A percentile compares a stretch with the other conserved stretches of the same genome.
Conservation (phyloP, 2,329 filamentous ascomycete species). For the Epichloe scottii region DNA sequence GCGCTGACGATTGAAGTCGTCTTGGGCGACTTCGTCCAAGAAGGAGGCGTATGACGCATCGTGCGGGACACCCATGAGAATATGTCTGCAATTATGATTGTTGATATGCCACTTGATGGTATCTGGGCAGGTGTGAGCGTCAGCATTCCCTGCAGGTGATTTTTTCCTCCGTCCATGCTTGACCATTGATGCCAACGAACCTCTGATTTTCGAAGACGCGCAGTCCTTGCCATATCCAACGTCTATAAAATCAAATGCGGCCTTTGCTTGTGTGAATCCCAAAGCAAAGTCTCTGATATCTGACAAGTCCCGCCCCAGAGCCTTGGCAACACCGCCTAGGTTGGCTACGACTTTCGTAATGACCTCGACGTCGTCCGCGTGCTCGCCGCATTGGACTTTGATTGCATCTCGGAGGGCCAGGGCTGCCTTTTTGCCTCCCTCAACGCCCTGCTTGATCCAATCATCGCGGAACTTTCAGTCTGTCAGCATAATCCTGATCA, state of each 20-base stretch:
- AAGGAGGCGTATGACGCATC: slow-evolving; percentile 49
- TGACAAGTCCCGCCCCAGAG: slow-evolving; percentile 35
- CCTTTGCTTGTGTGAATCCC: slow-evolving; percentile 47
- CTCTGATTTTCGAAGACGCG: slow-evolving; percentile 48
- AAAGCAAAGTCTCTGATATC: slow-evolving; percentile 43
- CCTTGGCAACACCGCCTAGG: slow-evolving; percentile 34
- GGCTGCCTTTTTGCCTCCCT: slow-evolving; percentile 42
- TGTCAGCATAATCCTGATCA: slow-evolving; percentile 4
- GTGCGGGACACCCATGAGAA: slow-evolving; percentile 49
- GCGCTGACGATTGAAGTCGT: slow-evolving; percentile 28
- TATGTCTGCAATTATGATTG: slow-evolving; percentile 48
- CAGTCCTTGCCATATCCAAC: slow-evolving; percentile 47
- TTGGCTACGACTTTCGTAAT: slow-evolving; percentile 45
- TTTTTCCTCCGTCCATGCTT: background rate
- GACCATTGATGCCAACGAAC: slow-evolving; percentile 17
- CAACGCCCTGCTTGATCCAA: slow-evolving; percentile 40
- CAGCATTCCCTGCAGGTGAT: background rate
- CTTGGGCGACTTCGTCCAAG: slow-evolving; percentile 39
- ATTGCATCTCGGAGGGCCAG: slow-evolving; percentile 36
- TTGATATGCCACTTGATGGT: slow-evolving; percentile 42
- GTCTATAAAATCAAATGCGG: slow-evolving; percentile 52
- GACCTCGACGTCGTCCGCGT: slow-evolving; percentile 37
- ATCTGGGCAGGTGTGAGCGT: slow-evolving; percentile 22
- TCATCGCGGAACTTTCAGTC: slow-evolving; percentile 41
- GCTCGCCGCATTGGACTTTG: slow-evolving; percentile 30